Evolutionary conservation across 1,284 basidiomycete species (phyloP).

Genomic region (Vanrija humicola): DNA sequence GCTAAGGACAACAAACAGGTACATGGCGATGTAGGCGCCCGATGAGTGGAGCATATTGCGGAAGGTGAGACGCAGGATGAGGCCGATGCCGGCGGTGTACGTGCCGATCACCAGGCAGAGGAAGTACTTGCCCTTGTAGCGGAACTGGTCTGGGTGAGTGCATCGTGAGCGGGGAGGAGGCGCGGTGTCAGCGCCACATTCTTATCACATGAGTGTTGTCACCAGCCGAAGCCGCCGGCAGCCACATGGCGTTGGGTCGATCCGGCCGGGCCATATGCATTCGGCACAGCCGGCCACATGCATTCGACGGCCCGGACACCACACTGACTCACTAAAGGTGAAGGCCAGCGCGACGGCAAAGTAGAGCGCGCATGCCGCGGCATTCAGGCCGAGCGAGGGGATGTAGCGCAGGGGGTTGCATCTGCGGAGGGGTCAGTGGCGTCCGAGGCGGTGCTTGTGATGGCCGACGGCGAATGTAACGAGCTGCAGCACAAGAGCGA

Average conservation of each 20-base stretch:
- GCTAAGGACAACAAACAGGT: slow-evolving; percentile 14
- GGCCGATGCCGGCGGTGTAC: slow-evolving; percentile 12
- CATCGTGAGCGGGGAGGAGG: not conserved
- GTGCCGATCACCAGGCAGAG: slow-evolving; percentile 15
- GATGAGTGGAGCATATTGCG: slow-evolving; percentile 7
- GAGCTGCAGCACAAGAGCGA: too few species aligned
- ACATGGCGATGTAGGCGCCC: slow-evolving; percentile 15
- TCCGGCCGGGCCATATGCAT: slow-evolving; percentile 7
- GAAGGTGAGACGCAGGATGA: slow-evolving; percentile 13
- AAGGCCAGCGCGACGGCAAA: slow-evolving; percentile 56
- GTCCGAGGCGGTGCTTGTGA: not conserved
- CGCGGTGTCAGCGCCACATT: not conserved
- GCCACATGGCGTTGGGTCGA: too few species aligned
- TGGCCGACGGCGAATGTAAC: not conserved
- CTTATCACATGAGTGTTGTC: not conserved
- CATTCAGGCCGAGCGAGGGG: slow-evolving; percentile 58
- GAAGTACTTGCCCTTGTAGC: slow-evolving; percentile 12
- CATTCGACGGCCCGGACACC: not conserved
- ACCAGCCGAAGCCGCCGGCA: slow-evolving; percentile 15
- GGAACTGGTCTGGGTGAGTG: slow-evolving; percentile 8
- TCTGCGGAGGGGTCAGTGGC: slow-evolving; percentile 9
- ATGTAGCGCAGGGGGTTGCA: slow-evolving; percentile 57
- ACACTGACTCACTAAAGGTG: slow-evolving; percentile 49
- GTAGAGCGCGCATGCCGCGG: slow-evolving; percentile 56
- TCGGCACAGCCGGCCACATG: slow-evolving; percentile 1